Evolutionary conservation across 192 early-diverging fungal species (phyloP), one percentile per base, ranked within the genome.

Genomic region (Coemansia umbellata): DNA sequence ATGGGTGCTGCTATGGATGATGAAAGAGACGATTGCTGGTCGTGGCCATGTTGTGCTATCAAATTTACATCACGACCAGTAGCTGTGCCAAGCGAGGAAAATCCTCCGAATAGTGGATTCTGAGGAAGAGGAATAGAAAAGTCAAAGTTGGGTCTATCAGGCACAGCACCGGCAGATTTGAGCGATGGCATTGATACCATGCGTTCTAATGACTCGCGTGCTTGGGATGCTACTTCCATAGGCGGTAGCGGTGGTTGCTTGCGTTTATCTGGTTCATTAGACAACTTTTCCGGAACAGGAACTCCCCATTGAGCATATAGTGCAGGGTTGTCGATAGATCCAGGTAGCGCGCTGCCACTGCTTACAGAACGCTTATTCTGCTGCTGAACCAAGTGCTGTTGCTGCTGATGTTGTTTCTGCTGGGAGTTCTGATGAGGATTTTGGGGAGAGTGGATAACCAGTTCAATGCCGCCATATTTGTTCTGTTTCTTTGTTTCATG

Each of bases 121-220:
- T 58, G 39, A 0, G 50, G 60, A 36, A 63, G 27, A 0, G 72
- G 65, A 18, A 60, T 53, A 1, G 71, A 57, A 31, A 58, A 58
- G 40, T 63, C 72, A 48, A 63, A 74, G 19, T 42, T 26, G 18
- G 60, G 64, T 23, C 43, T 56, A 13, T 41, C 37, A 26, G 42
- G 42, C 42, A 18, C 42, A 0, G 67, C 60, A 13, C 55, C 43
- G 3, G 51, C 59, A 2, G 51, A 50, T 23, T 74, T 74, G 2
- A 74, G 59, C 31, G 48, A 56, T 3, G 70, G 70, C 70, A 74
- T 74, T 0, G 70, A 74, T 15, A 48, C 59, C 71, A 74, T 74
- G 51, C 71, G 71, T 41, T 74, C 71, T n/a, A 74, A n/a, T 11
- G 63, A 61, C 47, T 73, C 70, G 55, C 69, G 69, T 3, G 55